A percentile compares a stretch with the other conserved stretches of the same genome.
phyloP scores from a whole-genome alignment of 2,329 filamentous ascomycete species.

The Capronia americana region DNA sequence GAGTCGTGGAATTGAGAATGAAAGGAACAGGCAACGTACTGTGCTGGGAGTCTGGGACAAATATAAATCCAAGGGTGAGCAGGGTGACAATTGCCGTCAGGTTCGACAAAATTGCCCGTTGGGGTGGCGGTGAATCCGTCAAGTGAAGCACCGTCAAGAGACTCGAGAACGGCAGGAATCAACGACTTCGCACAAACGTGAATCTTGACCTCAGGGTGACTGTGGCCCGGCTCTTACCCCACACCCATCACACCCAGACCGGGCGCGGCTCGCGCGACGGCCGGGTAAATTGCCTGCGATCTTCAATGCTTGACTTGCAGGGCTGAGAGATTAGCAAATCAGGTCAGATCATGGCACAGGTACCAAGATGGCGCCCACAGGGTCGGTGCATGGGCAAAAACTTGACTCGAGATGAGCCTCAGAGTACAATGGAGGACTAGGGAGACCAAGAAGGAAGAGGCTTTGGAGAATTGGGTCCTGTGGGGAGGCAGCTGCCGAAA shows the following conservation, averaged over 20 bases:
- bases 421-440: not conserved
- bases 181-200: conserved; percentile 18
- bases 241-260: conserved; percentile 17
- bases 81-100: conserved; percentile 18
- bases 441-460: not conserved
- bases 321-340: not conserved
- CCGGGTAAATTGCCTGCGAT: conserved; percentile 15
- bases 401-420: not conserved
- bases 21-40: conserved; percentile 20
- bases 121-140: conserved; percentile 14
- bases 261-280: not conserved
- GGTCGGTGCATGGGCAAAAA: not conserved
- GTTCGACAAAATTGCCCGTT: conserved; percentile 6
- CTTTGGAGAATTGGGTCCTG: not conserved
- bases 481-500: not conserved
- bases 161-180: conserved; percentile 11
- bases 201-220: conserved; percentile 27
- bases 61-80: conserved; percentile 14
- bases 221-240: conserved; percentile 29
- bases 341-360: not conserved
- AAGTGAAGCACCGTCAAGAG: conserved; percentile 9
- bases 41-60: conserved; percentile 9
- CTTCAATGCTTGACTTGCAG: conserved; percentile 3
- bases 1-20: conserved; percentile 1
- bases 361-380: not conserved